These are phyloP conservation scores for Papiliotrema laurentii DNA, from an alignment of 1,284 basidiomycete genomes.

Conservation along the genomic window DNA sequence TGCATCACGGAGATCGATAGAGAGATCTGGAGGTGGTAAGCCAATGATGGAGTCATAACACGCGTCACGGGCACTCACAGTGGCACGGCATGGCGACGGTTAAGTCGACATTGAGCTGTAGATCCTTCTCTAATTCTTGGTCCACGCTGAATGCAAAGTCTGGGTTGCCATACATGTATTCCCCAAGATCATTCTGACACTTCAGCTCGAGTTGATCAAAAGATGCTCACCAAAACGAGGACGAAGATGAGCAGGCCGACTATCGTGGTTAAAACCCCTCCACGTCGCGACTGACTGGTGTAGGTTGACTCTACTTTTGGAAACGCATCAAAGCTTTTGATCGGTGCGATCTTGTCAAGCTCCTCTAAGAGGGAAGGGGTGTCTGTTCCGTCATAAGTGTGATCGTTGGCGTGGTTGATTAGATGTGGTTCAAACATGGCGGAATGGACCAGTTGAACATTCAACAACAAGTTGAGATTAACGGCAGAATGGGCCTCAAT, in stretches of 20 bases:
- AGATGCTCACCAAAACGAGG: conserved; percentile 36
- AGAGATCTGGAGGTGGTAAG: conserved; percentile 57
- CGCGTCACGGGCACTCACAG: conserved; percentile 57
- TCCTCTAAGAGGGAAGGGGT: conserved; percentile 40
- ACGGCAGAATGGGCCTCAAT: no score
- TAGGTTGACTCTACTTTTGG: conserved; percentile 82
- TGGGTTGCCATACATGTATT: conserved; percentile 88
- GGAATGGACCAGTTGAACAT: not conserved
- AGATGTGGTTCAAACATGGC: conserved; percentile 37
- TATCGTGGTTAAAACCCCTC: conserved; percentile 82
- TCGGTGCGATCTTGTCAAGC: conserved; percentile 47
- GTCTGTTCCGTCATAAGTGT: conserved; percentile 14
- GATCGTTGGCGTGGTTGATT: conserved; percentile 17
- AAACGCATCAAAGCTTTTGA: conserved; percentile 59
- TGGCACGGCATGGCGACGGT: conserved; percentile 87
- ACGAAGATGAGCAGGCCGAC: conserved; percentile 62
- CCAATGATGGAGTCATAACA: no score
- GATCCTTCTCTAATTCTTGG: conserved; percentile 55
- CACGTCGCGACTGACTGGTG: conserved; percentile 74
- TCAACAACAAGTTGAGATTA: no score
- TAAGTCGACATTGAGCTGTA: conserved; percentile 84
- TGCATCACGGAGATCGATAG: conserved; percentile 85
- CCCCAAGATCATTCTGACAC: conserved; percentile 77
- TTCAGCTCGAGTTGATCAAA: not conserved
- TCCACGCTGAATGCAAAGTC: conserved; percentile 83